These are phyloP conservation scores for Ogataea nonfermentans DNA, from an alignment of 805 yeast species.

Conservation along the genomic window DNA sequence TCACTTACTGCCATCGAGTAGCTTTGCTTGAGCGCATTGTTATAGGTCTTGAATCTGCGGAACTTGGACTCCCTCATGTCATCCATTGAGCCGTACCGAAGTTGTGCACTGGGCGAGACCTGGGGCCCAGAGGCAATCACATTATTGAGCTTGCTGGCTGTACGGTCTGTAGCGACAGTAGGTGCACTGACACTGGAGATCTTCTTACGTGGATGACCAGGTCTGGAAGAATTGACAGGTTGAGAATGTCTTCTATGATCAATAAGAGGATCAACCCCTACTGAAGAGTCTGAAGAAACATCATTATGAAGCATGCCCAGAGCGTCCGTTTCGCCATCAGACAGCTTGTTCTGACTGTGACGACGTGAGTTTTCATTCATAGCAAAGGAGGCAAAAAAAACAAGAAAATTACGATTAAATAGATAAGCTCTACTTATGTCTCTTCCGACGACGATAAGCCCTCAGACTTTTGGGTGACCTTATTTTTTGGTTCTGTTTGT, in stretches of 20 bases:
- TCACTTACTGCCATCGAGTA: background rate
- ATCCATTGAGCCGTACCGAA: conserved; percentile 5
- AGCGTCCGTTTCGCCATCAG: conserved; percentile 29
- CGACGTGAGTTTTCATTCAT: conserved; percentile 3
- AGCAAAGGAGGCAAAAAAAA: conserved; percentile 6
- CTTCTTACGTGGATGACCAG: conserved; percentile 1
- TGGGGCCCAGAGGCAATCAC: conserved; percentile 3
- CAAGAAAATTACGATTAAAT: background rate
- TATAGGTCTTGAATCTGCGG: conserved; percentile 2
- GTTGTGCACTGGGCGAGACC: background rate
- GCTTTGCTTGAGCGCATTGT: conserved; percentile 12
- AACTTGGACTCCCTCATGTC: conserved; percentile 6
- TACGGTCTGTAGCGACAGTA: conserved; percentile 2
- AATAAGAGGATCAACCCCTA: conserved; percentile 22
- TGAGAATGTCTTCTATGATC: conserved; percentile 25
- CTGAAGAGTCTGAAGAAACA: conserved; percentile 19
- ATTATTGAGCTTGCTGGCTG: conserved; percentile 6
- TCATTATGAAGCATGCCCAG: conserved; percentile 30
- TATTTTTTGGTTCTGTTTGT: too few species aligned
- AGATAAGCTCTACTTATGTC: conserved; percentile 10
- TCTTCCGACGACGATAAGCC: too few species aligned
- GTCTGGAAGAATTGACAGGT: background rate
- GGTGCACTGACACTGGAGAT: conserved; percentile 10
- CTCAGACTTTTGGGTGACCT: too few species aligned
- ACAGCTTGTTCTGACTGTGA: conserved; percentile 16